Evolutionary conservation across 2,329 filamentous ascomycete species (phyloP).

Genomic region (Thelonectria rubi): DNA sequence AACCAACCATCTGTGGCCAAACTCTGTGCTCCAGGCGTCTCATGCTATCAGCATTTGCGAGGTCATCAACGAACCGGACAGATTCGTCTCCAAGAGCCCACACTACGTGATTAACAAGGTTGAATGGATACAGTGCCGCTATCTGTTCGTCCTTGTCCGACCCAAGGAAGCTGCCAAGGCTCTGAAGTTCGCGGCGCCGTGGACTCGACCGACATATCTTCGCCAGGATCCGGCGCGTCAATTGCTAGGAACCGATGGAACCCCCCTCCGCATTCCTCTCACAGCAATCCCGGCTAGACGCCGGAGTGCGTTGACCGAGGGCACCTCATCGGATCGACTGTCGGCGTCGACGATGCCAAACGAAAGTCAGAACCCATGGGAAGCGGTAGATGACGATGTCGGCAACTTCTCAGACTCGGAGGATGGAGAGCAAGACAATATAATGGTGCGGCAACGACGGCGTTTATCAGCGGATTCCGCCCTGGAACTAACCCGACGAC

Average conservation of each 20-base stretch:
- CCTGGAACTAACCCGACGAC: slow-evolving; percentile 26
- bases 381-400: slow-evolving; percentile 28
- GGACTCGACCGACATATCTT: slow-evolving; percentile 31
- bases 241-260: slow-evolving; percentile 14
- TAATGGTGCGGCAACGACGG: slow-evolving; percentile 33
- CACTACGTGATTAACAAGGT: slow-evolving; percentile 78
- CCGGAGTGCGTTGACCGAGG: slow-evolving; percentile 20
- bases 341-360: background rate
- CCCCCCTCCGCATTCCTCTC: slow-evolving; percentile 40
- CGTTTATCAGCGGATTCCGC: slow-evolving; percentile 34
- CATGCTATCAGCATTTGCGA: slow-evolving; percentile 81
- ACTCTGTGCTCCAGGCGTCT: slow-evolving; percentile 69
- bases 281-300: slow-evolving; percentile 40
- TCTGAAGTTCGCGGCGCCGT: slow-evolving; percentile 25
- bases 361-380: background rate
- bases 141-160: slow-evolving; percentile 68
- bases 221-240: slow-evolving; percentile 38
- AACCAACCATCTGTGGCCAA: slow-evolving; percentile 62
- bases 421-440: slow-evolving; percentile 16
- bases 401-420: slow-evolving; percentile 37
- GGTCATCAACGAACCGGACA: slow-evolving; percentile 75
- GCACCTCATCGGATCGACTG: background rate
- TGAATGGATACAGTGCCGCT: slow-evolving; percentile 91
- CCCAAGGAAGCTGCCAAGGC: slow-evolving; percentile 18
- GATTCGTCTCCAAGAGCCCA: slow-evolving; percentile 65